phyloP scores from a whole-genome alignment of 2,329 filamentous ascomycete genomes.

The Aspergillus novofumigatus region DNA sequence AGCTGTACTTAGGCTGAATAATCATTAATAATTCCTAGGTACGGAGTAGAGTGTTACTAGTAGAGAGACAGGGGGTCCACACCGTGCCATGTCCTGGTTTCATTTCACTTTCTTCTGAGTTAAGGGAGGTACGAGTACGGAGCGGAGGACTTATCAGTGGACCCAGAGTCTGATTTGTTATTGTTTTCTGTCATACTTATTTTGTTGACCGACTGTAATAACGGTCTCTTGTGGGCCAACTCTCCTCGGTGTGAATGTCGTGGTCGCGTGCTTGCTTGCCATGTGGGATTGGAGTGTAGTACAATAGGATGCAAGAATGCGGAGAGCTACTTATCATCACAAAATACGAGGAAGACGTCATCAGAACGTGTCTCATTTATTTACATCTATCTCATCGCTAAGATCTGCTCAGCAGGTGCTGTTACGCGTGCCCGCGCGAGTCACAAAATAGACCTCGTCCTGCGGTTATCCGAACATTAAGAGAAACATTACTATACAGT shows the following conservation, averaged over 20 bases:
- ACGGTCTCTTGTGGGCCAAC: background rate
- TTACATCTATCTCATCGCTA: conserved; percentile 12
- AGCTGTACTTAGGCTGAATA: background rate
- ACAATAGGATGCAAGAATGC: background rate
- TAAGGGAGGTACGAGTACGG: no score
- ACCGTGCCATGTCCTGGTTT: no score
- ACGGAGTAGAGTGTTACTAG: no score
- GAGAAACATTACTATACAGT: conserved; percentile 5
- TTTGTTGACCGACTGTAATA: background rate
- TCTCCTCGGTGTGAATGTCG: background rate
- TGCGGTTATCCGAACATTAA: conserved; percentile 1
- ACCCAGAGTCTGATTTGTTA: background rate
- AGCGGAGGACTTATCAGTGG: background rate
- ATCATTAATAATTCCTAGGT: background rate
- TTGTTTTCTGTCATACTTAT: background rate
- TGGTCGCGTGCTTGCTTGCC: background rate
- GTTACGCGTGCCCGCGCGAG: conserved; percentile 1
- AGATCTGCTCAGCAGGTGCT: conserved; percentile 16
- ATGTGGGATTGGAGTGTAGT: background rate
- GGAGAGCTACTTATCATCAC: background rate
- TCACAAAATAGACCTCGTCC: conserved; percentile 8
- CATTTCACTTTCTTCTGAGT: no score
- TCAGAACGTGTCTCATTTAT: background rate
- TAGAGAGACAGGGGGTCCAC: no score
- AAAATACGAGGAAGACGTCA: background rate